Evolutionary conservation across 1,284 basidiomycete species (phyloP), one percentile per base, ranked within the genome.

Genomic region (Ceratobasidium sp.): DNA sequence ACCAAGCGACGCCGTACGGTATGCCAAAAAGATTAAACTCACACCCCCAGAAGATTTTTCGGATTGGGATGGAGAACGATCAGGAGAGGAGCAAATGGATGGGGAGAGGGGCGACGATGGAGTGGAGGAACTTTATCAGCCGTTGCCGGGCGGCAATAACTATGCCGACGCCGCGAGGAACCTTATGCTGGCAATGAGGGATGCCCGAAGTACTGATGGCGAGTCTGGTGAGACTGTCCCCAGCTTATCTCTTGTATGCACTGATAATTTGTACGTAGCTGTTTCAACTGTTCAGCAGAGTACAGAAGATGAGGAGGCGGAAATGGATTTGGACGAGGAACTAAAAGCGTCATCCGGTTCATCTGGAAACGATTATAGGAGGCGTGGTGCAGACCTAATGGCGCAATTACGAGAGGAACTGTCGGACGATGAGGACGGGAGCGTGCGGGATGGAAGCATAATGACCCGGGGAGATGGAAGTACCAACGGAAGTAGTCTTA

Each of bases 311-410:
- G 47, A 50, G n/a, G 47, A 46, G 4, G 14, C 11, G 33, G 33
- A 50, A 2, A 27, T 27, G 11, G 47, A 27, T 27, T 3, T 27
- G 21, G 11, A 21, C 14, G 47, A 50, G 36, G 60, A 54, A 14
- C 49, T 25, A 19, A 19, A 54, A 21, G 1, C 44, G 36, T 64
- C 60, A 36, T 53, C 60, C 2, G 60, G 49, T 11, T 64, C 60
- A 11, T 16, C 49, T 27, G 39, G 36, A 16, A 53, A 49, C 14
- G 60, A 64, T 29, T 90, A 90, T 75, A 83, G 91, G 42, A 81
- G 85, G 72, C 86, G 90, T 73, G 92, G 89, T 2, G 89, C 85
- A 11, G 85, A 83, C 42, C 78, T 94, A 53, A 92, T 95, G 89
- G 88, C 87, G 16, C 89, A 91, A 72, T 91, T 93, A 71, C 49